Percentiles rank a stretch among this genome's conserved stretches.
These are phyloP conservation scores for Aristolochia contorta DNA, from an alignment of 164 flowering plant species.

Conservation along the genomic window DNA sequence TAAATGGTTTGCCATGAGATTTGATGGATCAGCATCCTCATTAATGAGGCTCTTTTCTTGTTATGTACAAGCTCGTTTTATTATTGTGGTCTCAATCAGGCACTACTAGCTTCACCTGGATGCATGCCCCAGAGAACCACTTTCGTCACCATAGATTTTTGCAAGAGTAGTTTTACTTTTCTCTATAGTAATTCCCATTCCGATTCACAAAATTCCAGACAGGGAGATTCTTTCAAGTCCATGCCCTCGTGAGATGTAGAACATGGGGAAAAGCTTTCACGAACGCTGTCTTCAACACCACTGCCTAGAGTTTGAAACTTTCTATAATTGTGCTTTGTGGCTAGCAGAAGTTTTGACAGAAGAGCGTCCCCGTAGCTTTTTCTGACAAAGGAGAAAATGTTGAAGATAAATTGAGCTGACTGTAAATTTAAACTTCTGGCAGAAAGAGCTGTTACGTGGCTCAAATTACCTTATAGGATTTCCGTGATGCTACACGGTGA, in stretches of 20 bases:
- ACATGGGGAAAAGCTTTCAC: slow-evolving; percentile 3
- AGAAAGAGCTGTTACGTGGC: not conserved
- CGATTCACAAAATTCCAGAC: slow-evolving; percentile 26
- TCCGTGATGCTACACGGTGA: slow-evolving; percentile 18
- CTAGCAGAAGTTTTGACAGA: slow-evolving; percentile 24
- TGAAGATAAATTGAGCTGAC: not conserved
- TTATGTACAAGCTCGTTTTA: no score
- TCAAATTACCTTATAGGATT: slow-evolving; percentile 45
- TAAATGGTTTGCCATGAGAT: no score
- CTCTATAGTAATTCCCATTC: slow-evolving; percentile 71
- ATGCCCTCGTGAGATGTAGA: slow-evolving; percentile 3
- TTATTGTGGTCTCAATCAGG: no score
- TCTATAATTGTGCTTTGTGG: slow-evolving; percentile 41
- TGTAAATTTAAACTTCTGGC: not conserved
- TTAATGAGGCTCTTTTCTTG: no score
- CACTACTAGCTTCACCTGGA: no score
- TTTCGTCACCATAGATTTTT: slow-evolving; percentile 5
- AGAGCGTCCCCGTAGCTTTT: slow-evolving; percentile 36
- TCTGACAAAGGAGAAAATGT: slow-evolving; percentile 15
- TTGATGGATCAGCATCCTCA: no score
- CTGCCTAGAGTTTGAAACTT: slow-evolving; percentile 33
- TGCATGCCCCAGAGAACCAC: not conserved
- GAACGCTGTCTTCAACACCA: slow-evolving; percentile 12
- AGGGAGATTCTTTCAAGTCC: slow-evolving; percentile 10
- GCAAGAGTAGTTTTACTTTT: no score